Evolutionary conservation across 169 alveolate species (phyloP).

Genomic region (Perkinsus marinus): DNA sequence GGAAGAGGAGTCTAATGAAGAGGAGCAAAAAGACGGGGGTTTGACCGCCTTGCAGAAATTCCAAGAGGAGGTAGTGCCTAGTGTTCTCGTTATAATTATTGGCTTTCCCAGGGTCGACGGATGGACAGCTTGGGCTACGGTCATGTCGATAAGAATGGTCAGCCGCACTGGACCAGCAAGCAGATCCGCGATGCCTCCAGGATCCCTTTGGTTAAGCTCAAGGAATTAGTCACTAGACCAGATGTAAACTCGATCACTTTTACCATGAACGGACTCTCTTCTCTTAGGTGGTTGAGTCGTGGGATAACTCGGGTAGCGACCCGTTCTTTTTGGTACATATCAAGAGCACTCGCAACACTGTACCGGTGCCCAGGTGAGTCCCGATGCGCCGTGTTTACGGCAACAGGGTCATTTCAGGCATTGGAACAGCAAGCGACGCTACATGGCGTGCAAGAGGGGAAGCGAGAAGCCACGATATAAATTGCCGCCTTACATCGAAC

Average conservation of each 20-base stretch:
- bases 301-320: conserved; percentile 86
- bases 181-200: background rate
- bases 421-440: conserved; percentile 88
- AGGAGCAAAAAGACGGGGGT: background rate
- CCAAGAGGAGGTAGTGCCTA: background rate
- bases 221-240: background rate
- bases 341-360: conserved; percentile 80
- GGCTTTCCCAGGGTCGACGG: background rate
- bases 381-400: background rate
- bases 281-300: conserved; percentile 63
- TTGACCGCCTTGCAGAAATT: background rate
- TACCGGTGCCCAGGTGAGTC: conserved; percentile 72
- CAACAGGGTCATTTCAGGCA: conserved; percentile 54
- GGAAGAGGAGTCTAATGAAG: background rate
- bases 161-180: background rate
- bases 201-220: background rate
- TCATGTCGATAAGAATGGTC: background rate
- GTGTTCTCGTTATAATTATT: no score
- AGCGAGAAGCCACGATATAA: conserved; percentile 77
- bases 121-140: background rate
- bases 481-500: conserved; percentile 62
- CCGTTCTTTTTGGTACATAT: conserved; percentile 80
- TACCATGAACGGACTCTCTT: background rate
- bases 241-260: background rate
- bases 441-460: conserved; percentile 80